Conservation (phyloP, 306 rosid species). For the Prunus campanulata region DNA sequence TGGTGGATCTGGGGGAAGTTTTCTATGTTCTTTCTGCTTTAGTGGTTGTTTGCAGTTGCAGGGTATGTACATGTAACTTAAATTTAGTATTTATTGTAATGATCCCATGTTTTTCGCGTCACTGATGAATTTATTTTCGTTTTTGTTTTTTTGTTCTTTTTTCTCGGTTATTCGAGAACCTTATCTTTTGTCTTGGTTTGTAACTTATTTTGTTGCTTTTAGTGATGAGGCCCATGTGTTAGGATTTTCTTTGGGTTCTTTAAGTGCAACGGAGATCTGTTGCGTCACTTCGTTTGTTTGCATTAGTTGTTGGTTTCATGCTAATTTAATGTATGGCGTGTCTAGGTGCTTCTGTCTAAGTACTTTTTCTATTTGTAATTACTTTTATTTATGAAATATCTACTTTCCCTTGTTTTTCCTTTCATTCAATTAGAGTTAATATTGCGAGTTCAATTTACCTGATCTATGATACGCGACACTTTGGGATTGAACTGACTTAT, state of each 20-base stretch:
- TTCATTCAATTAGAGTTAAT: conserved; percentile 3
- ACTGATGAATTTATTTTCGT: not conserved
- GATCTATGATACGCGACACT: conserved; percentile 7
- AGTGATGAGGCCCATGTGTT: not conserved
- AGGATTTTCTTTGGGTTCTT: not conserved
- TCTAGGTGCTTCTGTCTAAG: not conserved
- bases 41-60: not conserved
- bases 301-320: not conserved
- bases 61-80: not conserved
- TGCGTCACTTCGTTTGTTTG: not conserved
- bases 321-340: not conserved
- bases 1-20: not conserved
- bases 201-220: not conserved
- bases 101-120: not conserved
- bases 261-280: not conserved
- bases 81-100: not conserved
- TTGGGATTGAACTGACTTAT: not conserved
- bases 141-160: not conserved
- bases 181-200: not conserved
- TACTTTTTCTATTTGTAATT: not conserved
- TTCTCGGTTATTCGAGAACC: not conserved
- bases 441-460: conserved; percentile 14
- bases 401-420: not conserved
- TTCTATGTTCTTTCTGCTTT: not conserved
- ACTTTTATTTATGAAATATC: conserved; percentile 9